Evolutionary conservation across 2,329 filamentous ascomycete species (phyloP).

Genomic region (Knufia petricola): DNA sequence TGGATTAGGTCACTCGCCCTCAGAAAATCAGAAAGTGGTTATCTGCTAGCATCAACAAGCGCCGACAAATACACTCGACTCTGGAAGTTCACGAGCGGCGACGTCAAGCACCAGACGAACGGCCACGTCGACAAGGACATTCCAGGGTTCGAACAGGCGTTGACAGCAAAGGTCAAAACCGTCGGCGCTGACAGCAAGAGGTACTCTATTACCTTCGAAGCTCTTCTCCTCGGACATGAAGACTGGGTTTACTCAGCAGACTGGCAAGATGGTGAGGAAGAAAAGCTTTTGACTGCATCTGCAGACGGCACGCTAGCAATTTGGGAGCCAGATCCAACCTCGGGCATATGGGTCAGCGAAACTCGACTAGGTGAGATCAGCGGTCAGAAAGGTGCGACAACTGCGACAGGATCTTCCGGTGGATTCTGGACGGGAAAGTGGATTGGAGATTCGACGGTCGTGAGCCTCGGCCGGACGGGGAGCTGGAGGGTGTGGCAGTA

Average conservation of each 20-base stretch:
- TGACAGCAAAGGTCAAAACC: constrained; percentile 82
- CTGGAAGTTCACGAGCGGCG: constrained; percentile 72
- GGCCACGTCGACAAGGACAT: constrained; percentile 30
- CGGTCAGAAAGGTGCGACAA: constrained; percentile 88
- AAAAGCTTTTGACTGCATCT: constrained; percentile 77
- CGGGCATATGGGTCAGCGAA: constrained; percentile 83
- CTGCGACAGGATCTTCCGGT: constrained; percentile 87
- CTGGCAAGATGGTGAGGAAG: constrained; percentile 54
- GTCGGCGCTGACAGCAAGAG: constrained; percentile 53
- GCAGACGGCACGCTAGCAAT: constrained; percentile 91
- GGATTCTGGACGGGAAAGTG: constrained; percentile 95
- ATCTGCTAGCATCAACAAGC: constrained; percentile 82
- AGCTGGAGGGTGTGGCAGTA: constrained; percentile 84
- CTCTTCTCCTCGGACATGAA: constrained; percentile 85
- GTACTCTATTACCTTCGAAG: constrained; percentile 85
- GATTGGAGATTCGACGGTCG: constrained; percentile 62
- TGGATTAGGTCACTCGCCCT: constrained; percentile 88
- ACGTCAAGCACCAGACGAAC: constrained; percentile 20
- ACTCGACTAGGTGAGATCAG: constrained; percentile 88
- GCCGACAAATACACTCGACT: constrained; percentile 96
- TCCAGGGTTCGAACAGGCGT: constrained; percentile 33
- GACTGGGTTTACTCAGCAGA: constrained; percentile 92
- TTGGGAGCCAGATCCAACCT: constrained; percentile 75
- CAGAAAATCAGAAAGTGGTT: constrained; percentile 53
- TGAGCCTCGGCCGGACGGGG: constrained; percentile 71